Percentiles rank a stretch among this genome's conserved stretches.
Conservation (phyloP, 2,329 filamentous ascomycete genomes). For the Sphaerulina populicola region DNA sequence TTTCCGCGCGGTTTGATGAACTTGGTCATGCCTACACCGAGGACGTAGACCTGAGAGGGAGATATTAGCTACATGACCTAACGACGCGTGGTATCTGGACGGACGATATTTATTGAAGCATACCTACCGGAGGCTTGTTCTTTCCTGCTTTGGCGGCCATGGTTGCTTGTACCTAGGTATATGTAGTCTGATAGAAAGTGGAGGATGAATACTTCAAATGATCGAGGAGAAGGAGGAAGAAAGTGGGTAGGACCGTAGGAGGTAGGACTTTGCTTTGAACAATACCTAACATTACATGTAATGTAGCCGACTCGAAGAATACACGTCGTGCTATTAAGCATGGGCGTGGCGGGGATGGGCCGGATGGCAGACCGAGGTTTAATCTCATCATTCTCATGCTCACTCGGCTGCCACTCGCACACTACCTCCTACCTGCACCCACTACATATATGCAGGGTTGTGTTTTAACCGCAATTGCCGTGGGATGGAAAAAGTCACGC, state of each 20-base stretch:
- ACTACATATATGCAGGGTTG: background rate
- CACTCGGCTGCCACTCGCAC: background rate
- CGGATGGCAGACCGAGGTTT: constrained; percentile 13
- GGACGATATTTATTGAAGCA: background rate
- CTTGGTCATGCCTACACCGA: constrained; percentile 97
- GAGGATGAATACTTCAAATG: background rate
- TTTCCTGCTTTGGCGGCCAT: constrained; percentile 24
- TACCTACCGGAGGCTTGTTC: constrained; percentile 20
- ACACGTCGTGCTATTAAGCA: constrained; percentile 9
- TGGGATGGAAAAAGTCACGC: background rate
- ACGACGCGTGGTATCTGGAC: background rate
- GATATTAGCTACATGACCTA: background rate
- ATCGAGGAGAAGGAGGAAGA: background rate
- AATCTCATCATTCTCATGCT: background rate
- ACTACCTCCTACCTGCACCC: background rate
- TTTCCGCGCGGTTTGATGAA: constrained; percentile 95
- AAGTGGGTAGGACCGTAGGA: too few relatives aligned
- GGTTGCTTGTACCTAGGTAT: constrained; percentile 7
- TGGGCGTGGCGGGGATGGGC: constrained; percentile 10
- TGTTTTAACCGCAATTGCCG: constrained; percentile 6
- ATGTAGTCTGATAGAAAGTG: background rate
- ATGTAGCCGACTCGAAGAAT: constrained; percentile 12
- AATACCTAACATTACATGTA: too few relatives aligned
- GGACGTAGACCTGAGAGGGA: constrained; percentile 55
- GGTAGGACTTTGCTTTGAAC: background rate